phyloP scores from a whole-genome alignment of 345 rosid species.

The Eucalyptus polybractea region DNA sequence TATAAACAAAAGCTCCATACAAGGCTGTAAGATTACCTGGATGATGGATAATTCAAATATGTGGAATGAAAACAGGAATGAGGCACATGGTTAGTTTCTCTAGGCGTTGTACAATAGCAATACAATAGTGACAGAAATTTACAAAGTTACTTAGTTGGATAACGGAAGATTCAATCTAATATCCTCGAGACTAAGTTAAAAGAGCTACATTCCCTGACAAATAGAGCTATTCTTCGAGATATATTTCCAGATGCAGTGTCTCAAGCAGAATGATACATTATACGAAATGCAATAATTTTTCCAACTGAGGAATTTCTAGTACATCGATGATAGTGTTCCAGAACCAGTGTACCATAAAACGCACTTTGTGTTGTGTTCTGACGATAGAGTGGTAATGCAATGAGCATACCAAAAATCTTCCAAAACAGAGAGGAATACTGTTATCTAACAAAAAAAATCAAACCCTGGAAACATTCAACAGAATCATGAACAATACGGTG shows the following conservation, averaged over 20 bases:
- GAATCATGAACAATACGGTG: too few relatives aligned
- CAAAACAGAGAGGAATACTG: too few relatives aligned
- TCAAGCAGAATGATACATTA: too few relatives aligned
- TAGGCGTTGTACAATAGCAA: neutral
- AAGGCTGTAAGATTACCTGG: neutral
- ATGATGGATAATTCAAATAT: neutral
- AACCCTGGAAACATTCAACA: too few relatives aligned
- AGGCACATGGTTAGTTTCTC: neutral
- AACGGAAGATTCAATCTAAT: neutral
- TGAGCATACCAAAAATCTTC: accelerated
- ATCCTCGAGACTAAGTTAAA: neutral
- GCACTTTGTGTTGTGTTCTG: too few relatives aligned
- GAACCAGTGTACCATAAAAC: too few relatives aligned
- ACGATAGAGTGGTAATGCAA: too few relatives aligned
- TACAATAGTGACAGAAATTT: neutral
- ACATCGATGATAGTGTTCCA: too few relatives aligned
- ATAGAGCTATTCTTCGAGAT: neutral
- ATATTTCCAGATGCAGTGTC: too few relatives aligned
- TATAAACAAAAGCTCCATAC: neutral
- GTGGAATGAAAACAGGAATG: neutral
- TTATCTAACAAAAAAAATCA: too few relatives aligned
- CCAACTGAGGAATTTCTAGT: too few relatives aligned
- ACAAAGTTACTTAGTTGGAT: neutral
- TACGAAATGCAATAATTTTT: too few relatives aligned
- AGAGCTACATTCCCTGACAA: neutral